Percentiles rank a stretch among this genome's conserved stretches.
These are phyloP conservation scores for Ascochyta pisi DNA, from an alignment of 2,329 filamentous ascomycete genomes.

Conservation along the genomic window DNA sequence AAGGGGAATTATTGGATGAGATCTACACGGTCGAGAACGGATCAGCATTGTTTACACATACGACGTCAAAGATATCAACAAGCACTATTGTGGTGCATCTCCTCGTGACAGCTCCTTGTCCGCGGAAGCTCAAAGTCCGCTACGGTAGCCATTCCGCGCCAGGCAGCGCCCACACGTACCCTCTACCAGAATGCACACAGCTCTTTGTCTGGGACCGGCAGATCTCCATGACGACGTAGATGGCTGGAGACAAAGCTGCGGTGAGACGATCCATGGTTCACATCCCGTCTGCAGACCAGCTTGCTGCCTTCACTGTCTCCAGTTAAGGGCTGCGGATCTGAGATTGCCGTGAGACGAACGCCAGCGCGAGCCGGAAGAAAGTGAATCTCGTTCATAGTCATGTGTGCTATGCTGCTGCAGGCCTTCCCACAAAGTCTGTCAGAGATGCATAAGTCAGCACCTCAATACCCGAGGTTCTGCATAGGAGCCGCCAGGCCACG, in stretches of 20 bases:
- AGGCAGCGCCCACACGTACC: slow-evolving; percentile 3
- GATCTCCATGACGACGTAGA: slow-evolving; percentile 3
- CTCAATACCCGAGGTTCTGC: slow-evolving; percentile 12
- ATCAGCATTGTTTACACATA: neutral
- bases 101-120: neutral
- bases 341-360: neutral
- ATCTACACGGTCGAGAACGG: neutral
- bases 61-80: neutral
- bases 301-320: neutral
- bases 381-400: neutral
- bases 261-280: slow-evolving; percentile 12
- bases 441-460: neutral
- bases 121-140: neutral
- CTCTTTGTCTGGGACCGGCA: slow-evolving; percentile 2
- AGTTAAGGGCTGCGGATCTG: neutral
- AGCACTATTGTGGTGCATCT: neutral
- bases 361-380: neutral
- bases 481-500: neutral
- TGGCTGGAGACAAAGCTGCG: neutral
- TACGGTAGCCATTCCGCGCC: slow-evolving; percentile 5
- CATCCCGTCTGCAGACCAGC: neutral
- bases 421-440: neutral
- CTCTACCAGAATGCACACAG: slow-evolving; percentile 7
- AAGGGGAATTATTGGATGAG: neutral
- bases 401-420: neutral